Evolutionary conservation across 208 protist species (phyloP).

Genomic region (Leishmania major): DNA sequence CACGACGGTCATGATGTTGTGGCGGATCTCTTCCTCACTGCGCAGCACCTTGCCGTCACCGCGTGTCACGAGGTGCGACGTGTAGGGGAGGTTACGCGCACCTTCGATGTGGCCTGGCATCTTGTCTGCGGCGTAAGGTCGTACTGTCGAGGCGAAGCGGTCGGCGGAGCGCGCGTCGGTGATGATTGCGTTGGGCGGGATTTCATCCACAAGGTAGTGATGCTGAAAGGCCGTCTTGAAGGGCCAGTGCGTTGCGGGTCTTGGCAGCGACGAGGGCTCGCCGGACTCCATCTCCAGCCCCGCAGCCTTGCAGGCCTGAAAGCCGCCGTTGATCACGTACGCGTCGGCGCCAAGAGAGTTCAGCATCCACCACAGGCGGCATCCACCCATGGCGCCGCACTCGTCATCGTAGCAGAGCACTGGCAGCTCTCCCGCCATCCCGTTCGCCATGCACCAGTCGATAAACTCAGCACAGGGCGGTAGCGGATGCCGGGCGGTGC

Average conservation of each 20-base stretch:
- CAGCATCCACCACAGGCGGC: conserved; percentile 92
- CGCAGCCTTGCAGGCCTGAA: conserved; percentile 52
- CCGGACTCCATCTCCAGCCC: conserved; percentile 49
- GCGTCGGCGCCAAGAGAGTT: conserved; percentile 73
- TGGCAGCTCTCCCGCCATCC: conserved; percentile 40
- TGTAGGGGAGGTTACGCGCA: conserved; percentile 64
- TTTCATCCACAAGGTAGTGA: conserved; percentile 38
- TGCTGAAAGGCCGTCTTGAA: conserved; percentile 42
- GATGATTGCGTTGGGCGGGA: conserved; percentile 59
- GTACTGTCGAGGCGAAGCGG: conserved; percentile 68
- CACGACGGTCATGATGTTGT: conserved; percentile 43
- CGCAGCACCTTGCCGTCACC: conserved; percentile 37
- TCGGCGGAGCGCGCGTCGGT: conserved; percentile 57
- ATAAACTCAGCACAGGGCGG: conserved; percentile 54
- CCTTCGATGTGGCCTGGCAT: conserved; percentile 80
- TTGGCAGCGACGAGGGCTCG: conserved; percentile 1
- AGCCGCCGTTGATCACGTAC: conserved; percentile 81
- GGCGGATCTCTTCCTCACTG: conserved; percentile 47
- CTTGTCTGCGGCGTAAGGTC: conserved; percentile 53
- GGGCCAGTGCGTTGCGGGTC: conserved; percentile 42
- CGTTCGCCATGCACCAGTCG: conserved; percentile 61
- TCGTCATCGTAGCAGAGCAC: conserved; percentile 88
- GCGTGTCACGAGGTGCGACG: conserved; percentile 21
- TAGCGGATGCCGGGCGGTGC: conserved; percentile 65
- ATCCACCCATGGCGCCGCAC: conserved; percentile 71